Percentiles rank a stretch among this genome's conserved stretches.
These are phyloP conservation scores for Hyphodiscus hymeniophilus DNA, from an alignment of 495 filamentous ascomycete species.

Conservation along the genomic window DNA sequence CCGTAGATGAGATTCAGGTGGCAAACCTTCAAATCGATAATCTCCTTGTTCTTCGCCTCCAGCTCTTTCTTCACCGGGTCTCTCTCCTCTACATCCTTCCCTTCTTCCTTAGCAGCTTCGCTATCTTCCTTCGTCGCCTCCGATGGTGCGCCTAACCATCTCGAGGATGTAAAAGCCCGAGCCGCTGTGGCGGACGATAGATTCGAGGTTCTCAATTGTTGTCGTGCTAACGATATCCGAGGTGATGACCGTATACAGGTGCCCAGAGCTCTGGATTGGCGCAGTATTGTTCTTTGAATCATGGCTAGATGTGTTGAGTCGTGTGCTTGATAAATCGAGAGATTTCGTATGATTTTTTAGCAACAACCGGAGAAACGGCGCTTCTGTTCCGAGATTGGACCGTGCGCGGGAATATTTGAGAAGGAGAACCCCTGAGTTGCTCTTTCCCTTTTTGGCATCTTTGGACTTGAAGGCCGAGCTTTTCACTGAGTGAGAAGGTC, in stretches of 20 bases:
- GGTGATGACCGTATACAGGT: conserved; percentile 11
- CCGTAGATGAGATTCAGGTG: conserved; percentile 2
- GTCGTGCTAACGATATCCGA: conserved; percentile 4
- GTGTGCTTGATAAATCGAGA: not conserved
- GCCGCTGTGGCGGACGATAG: conserved; percentile 1
- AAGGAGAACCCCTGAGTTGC: too few relatives aligned
- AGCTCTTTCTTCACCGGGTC: conserved; percentile 54
- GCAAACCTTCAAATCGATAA: conserved; percentile 76
- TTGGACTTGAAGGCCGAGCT: too few relatives aligned
- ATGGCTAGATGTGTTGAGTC: conserved; percentile 9
- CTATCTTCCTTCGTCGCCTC: conserved; percentile 25
- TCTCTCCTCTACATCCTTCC: conserved; percentile 19
- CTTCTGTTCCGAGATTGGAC: not conserved
- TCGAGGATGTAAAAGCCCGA: not conserved
- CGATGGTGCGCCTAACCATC: conserved; percentile 22
- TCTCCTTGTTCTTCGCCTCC: conserved; percentile 77
- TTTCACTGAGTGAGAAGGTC: too few relatives aligned
- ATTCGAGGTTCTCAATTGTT: conserved; percentile 11
- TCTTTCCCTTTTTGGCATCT: too few relatives aligned
- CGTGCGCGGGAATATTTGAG: not conserved
- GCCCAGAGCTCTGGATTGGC: conserved; percentile 15
- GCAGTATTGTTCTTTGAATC: conserved; percentile 23
- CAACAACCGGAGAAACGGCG: not conserved
- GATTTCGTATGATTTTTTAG: conserved; percentile 5
- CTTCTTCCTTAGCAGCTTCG: conserved; percentile 17